Percentiles rank a stretch among this genome's conserved stretches.
phyloP scores from a whole-genome alignment of 768 basidiomycete genomes.

The Suillus weaverae region DNA sequence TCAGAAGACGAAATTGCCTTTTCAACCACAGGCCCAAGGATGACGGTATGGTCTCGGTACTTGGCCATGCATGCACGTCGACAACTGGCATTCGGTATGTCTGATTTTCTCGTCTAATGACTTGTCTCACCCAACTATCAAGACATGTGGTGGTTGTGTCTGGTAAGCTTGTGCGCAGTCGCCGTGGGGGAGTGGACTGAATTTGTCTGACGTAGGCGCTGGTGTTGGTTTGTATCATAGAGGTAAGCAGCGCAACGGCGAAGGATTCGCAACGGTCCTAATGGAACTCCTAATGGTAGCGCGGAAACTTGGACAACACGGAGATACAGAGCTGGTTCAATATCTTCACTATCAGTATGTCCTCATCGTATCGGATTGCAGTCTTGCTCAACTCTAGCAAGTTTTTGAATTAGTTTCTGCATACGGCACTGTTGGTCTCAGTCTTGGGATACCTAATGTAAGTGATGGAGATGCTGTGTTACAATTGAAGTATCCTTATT shows the following conservation, averaged over 20 bases:
- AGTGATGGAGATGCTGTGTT: constrained; percentile 22
- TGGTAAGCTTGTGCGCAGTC: not conserved
- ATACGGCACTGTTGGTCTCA: constrained; percentile 88
- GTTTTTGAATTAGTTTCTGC: constrained; percentile 89
- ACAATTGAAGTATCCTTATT: constrained; percentile 3
- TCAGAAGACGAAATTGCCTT: constrained; percentile 48
- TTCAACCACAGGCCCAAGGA: constrained; percentile 45
- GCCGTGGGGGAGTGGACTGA: not conserved
- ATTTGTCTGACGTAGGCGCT: constrained; percentile 49
- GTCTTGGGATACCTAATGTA: constrained; percentile 83
- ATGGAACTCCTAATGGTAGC: constrained; percentile 39
- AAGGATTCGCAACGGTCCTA: not conserved
- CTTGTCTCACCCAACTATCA: not conserved
- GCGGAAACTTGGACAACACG: constrained; percentile 54
- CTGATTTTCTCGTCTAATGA: not conserved
- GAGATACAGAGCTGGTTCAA: constrained; percentile 71
- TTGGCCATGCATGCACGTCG: constrained; percentile 78
- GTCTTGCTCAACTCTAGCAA: constrained; percentile 24
- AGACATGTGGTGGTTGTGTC: constrained; percentile 97
- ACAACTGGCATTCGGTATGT: constrained; percentile 88
- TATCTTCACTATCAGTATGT: constrained; percentile 75
- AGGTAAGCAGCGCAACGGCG: constrained; percentile 48
- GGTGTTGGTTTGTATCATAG: constrained; percentile 90
- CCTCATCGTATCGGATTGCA: not conserved
- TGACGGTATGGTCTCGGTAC: constrained; percentile 74